These are phyloP conservation scores for Saccharomycodes ludwigii DNA, from an alignment of 805 yeast species.

Conservation along the genomic window DNA sequence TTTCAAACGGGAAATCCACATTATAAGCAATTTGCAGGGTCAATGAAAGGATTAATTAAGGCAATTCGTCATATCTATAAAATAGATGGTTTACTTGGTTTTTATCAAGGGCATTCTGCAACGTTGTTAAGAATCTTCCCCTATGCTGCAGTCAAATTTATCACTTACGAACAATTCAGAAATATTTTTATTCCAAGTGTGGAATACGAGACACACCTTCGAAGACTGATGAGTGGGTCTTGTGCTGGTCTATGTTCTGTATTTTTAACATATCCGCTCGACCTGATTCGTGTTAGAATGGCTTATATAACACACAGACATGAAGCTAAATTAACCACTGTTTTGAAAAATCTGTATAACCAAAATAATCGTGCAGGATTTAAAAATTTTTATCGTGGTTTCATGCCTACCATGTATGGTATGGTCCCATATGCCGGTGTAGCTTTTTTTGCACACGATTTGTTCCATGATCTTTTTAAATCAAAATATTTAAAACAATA, in stretches of 20 bases:
- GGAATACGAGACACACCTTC: conserved; percentile 61
- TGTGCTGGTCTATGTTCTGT: conserved; percentile 82
- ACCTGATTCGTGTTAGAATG: conserved; percentile 76
- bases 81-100: conserved; percentile 65
- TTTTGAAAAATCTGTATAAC: conserved; percentile 19
- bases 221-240: conserved; percentile 82
- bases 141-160: conserved; percentile 93
- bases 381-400: conserved; percentile 80
- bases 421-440: conserved; percentile 98
- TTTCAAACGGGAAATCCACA: conserved; percentile 94
- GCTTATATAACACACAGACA: conserved; percentile 66
- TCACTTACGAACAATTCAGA: conserved; percentile 88
- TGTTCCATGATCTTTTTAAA: conserved; percentile 76
- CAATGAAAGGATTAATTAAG: conserved; percentile 57
- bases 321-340: conserved; percentile 15
- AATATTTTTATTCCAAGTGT: conserved; percentile 64
- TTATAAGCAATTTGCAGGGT: conserved; percentile 67
- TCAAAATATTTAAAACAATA: conserved; percentile 40
- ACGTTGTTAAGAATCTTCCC: conserved; percentile 87
- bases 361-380: conserved; percentile 7
- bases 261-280: conserved; percentile 83
- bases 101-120: conserved; percentile 93
- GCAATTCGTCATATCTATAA: conserved; percentile 60
- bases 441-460: conserved; percentile 87
- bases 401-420: conserved; percentile 85